Conservation (phyloP, 768 basidiomycete genomes). For the Calocera viscosa region DNA sequence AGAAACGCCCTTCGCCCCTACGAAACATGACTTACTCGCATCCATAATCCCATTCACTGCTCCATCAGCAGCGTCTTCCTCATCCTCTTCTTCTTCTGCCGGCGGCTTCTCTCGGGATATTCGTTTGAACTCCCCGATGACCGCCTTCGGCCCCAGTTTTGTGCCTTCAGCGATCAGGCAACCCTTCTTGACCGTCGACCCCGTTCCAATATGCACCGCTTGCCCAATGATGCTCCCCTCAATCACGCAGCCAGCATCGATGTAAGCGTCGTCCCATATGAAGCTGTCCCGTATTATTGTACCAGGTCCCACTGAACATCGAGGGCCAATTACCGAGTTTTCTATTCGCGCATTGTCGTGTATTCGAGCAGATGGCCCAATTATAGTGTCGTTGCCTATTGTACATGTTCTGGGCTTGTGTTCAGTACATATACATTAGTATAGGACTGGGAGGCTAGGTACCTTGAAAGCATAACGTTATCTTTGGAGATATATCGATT, state of each 20-base stretch:
- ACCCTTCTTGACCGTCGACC: slow-evolving; percentile 54
- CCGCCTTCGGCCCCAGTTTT: slow-evolving; percentile 58
- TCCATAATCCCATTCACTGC: slow-evolving; percentile 25
- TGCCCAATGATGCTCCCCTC: slow-evolving; percentile 71
- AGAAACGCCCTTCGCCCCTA: background rate
- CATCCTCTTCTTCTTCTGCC: slow-evolving; percentile 24
- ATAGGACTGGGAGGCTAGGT: slow-evolving; percentile 22
- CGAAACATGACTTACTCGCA: background rate
- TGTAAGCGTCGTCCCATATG: slow-evolving; percentile 62
- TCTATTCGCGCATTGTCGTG: slow-evolving; percentile 51
- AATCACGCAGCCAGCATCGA: slow-evolving; percentile 62
- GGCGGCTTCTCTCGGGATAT: slow-evolving; percentile 43
- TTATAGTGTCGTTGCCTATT: slow-evolving; percentile 67
- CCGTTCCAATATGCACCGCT: slow-evolving; percentile 57
- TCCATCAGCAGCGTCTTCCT: slow-evolving; percentile 29
- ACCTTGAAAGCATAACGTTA: slow-evolving; percentile 76
- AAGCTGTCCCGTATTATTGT: slow-evolving; percentile 63
- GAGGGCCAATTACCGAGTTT: slow-evolving; percentile 65
- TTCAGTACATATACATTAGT: too few species aligned
- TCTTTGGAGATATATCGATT: slow-evolving; percentile 81
- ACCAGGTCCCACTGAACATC: slow-evolving; percentile 59
- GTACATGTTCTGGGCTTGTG: slow-evolving; percentile 53
- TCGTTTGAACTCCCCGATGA: slow-evolving; percentile 54
- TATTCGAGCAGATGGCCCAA: slow-evolving; percentile 66
- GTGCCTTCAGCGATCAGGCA: slow-evolving; percentile 76